Evolutionary conservation across 139 green algal genomes (phyloP), one percentile per base, ranked within the genome.

Genomic region (Tetraselmis chui): DNA sequence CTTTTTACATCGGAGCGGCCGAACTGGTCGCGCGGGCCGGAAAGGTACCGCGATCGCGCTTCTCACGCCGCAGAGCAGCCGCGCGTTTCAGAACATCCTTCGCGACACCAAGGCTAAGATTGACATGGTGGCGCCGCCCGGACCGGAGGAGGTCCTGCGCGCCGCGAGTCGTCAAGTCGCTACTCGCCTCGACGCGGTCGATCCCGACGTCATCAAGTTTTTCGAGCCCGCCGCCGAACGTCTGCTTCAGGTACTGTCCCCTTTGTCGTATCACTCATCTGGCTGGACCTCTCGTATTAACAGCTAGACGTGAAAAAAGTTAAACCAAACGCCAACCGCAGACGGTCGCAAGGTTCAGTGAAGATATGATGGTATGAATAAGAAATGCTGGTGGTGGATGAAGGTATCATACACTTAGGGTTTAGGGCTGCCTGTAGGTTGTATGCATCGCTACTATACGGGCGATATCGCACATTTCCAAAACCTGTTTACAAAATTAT

Each of bases 41-140:
- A 84, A 83, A 1, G 92, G 92, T 75, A 94, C 87, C 0, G 89
- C 96, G 31, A 94, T 99, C 77, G 92, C 95, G 26, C 92, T 99
- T 91, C 92, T 96, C 90, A 94, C 89, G 0, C 80, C 88, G 1
- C 75, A 77, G 22, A 93, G 97, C 82, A 59, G 76, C 11, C 79
- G 87, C 67, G 81, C 79, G 25, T 85, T 97, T 31, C 90, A 90
- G 22, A 79, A 85, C 59, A 94, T 98, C 59, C 79, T 96, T 79
- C 80, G 84, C n/a, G 87, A 91, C 32, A 90, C 88, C 23, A 77
- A 89, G 1, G 81, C 77, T 2, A 86, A 89, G 11, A 82, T 94
- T 29, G 82, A 88, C 81, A 81, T 91, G 58, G 83, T 93, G 27
- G 26, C 67, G 1, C 30, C 89, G 1, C 93, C 93, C 2, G 79